phyloP scores from a whole-genome alignment of 2,329 filamentous ascomycete species.

The Metarhizium sp. region DNA sequence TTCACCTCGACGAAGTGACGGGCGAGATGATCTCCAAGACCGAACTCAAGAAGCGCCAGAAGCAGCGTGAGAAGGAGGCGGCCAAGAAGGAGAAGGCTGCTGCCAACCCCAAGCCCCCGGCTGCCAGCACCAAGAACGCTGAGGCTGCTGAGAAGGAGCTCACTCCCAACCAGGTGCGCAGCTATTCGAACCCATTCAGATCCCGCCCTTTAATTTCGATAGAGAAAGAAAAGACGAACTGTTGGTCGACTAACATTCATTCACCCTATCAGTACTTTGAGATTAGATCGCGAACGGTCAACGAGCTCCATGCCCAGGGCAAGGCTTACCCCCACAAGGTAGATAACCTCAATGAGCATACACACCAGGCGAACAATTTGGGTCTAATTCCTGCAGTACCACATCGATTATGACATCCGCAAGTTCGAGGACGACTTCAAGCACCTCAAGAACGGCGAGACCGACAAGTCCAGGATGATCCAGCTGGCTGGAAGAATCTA shows the following conservation, averaged over 20 bases:
- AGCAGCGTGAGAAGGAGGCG: slow-evolving; percentile 77
- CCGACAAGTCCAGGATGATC: slow-evolving; percentile 64
- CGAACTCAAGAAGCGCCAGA: slow-evolving; percentile 90
- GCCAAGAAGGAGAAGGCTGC: slow-evolving; percentile 85
- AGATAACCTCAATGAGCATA: not conserved
- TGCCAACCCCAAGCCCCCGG: slow-evolving; percentile 55
- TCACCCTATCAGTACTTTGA: slow-evolving; percentile 64
- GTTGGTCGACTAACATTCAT: not conserved
- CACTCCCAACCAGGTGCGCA: slow-evolving; percentile 40
- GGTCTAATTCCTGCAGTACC: slow-evolving; percentile 43
- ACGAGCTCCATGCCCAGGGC: slow-evolving; percentile 30
- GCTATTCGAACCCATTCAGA: not conserved
- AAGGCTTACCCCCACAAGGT: slow-evolving; percentile 71
- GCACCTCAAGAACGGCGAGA: slow-evolving; percentile 80
- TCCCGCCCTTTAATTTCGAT: not conserved
- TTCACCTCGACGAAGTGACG: slow-evolving; percentile 85
- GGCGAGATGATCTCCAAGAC: slow-evolving; percentile 81
- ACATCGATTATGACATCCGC: slow-evolving; percentile 71
- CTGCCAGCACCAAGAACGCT: slow-evolving; percentile 42
- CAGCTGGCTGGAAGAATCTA: slow-evolving; percentile 81
- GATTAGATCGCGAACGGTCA: slow-evolving; percentile 75
- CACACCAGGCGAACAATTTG: not conserved
- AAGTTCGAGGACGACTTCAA: slow-evolving; percentile 73
- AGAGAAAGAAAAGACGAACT: too few species aligned
- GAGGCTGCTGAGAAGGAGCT: slow-evolving; percentile 52